Evolutionary conservation across 176 grass and related monocot species (phyloP).

Genomic region (Otatea glauca): DNA sequence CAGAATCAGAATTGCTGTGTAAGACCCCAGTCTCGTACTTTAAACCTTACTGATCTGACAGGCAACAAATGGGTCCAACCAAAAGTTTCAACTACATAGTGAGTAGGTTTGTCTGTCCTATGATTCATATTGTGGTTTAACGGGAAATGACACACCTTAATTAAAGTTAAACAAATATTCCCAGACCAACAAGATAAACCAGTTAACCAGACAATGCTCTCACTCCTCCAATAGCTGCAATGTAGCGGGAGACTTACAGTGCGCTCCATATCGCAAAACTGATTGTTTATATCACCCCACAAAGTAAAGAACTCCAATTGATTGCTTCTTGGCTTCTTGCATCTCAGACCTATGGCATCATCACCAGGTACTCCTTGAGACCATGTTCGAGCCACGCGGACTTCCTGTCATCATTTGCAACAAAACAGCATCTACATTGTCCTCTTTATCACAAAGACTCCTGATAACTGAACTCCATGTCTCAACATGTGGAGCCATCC

Average conservation of each 20-base stretch:
- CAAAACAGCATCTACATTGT: slow-evolving; percentile 30
- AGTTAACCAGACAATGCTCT: neutral
- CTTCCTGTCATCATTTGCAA: slow-evolving; percentile 46
- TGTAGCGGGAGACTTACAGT: no score
- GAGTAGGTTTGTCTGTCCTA: neutral
- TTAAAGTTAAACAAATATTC: neutral
- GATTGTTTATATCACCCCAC: neutral
- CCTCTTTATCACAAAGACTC: slow-evolving; percentile 49
- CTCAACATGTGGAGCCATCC: slow-evolving; percentile 51
- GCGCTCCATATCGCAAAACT: no score
- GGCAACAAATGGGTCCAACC: neutral
- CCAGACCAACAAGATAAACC: slow-evolving; percentile 1
- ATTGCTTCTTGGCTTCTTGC: neutral
- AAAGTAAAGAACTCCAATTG: slow-evolving; percentile 4
- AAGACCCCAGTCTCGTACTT: neutral
- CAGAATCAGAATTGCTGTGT: neutral
- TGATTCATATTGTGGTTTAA: slow-evolving; percentile 2
- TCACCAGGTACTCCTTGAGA: slow-evolving; percentile 24
- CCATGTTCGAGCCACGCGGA: neutral
- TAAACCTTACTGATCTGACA: neutral
- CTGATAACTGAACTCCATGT: no score
- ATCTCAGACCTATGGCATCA: neutral
- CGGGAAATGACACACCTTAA: slow-evolving; percentile 10
- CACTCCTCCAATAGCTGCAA: neutral
- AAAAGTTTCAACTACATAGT: slow-evolving; percentile 4